Evolutionary conservation across 2,329 filamentous ascomycete genomes (phyloP).

Genomic region (Exophiala sp.): DNA sequence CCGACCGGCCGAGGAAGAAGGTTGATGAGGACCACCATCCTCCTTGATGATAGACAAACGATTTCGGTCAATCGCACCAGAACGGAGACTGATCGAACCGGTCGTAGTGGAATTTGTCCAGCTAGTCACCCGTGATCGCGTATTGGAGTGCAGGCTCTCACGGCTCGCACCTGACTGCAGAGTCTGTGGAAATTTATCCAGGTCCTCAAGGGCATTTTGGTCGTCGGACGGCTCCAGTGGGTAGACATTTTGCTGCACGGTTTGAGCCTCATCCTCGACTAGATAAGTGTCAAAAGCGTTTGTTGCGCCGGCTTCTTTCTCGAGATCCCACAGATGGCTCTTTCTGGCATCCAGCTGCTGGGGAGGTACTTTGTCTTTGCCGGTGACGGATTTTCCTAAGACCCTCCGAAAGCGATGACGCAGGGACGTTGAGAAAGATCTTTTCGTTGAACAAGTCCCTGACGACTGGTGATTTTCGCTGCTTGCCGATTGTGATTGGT

Average conservation of each 20-base stretch:
- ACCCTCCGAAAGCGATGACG: constrained; percentile 41
- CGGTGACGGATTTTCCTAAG: constrained; percentile 35
- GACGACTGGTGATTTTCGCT: constrained; percentile 6
- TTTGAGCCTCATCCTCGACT: constrained; percentile 2
- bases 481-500: constrained; percentile 15
- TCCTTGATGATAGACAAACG: constrained; percentile 45
- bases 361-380: constrained; percentile 23
- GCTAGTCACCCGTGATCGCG: constrained; percentile 45
- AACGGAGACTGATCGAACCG: constrained; percentile 37
- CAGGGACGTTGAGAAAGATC: constrained; percentile 41
- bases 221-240: constrained; percentile 5
- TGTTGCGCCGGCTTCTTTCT: constrained; percentile 16
- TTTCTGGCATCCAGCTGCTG: constrained; percentile 29
- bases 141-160: constrained; percentile 25
- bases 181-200: constrained; percentile 17
- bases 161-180: constrained; percentile 16
- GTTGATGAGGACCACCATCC: constrained; percentile 33
- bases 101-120: constrained; percentile 46
- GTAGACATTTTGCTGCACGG: constrained; percentile 10
- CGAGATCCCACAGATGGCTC: constrained; percentile 27
- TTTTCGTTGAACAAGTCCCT: constrained; percentile 23
- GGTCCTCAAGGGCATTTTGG: constrained; percentile 12
- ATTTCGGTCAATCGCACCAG: constrained; percentile 32
- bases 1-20: constrained; percentile 29
- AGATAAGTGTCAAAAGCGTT: constrained; percentile 20